These are phyloP conservation scores for Trichoderma guizhouense DNA, from an alignment of 2,329 filamentous ascomycete genomes.

Conservation along the genomic window DNA sequence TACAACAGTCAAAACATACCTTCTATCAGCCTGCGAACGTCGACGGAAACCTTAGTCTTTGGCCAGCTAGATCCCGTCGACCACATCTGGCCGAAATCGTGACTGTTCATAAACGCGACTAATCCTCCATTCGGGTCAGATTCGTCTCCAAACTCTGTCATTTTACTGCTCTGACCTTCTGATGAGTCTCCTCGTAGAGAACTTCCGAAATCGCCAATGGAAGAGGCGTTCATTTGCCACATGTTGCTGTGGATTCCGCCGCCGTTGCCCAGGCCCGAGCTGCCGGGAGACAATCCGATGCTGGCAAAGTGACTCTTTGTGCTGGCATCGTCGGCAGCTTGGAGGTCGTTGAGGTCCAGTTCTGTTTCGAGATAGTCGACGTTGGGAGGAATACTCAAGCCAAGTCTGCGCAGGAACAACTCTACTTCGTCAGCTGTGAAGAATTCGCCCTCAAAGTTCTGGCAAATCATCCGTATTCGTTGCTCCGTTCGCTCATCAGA, in stretches of 20 bases:
- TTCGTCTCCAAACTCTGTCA: background rate
- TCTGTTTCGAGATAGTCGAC: constrained; percentile 60
- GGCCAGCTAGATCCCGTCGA: constrained; percentile 22
- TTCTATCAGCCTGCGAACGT: constrained; percentile 33
- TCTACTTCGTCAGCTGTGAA: constrained; percentile 76
- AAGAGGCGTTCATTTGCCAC: background rate
- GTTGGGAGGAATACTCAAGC: constrained; percentile 59
- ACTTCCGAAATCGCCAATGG: background rate
- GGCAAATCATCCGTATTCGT: constrained; percentile 51
- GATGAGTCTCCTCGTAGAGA: background rate
- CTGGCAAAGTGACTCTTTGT: constrained; percentile 1
- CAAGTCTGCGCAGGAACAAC: constrained; percentile 63
- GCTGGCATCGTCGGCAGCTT: background rate
- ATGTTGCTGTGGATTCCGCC: background rate
- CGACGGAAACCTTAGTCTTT: constrained; percentile 34
- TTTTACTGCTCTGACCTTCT: background rate
- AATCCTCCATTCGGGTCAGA: background rate
- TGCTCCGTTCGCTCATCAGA: constrained; percentile 43
- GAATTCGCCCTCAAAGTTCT: constrained; percentile 70
- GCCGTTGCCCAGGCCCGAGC: background rate
- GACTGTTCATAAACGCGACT: constrained; percentile 1
- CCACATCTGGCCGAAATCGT: constrained; percentile 13
- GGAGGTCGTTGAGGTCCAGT: constrained; percentile 45
- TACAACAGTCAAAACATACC: constrained; percentile 27
- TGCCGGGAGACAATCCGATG: background rate